Base-by-base conservation (phyloP, 176 grass and related monocot species). In the Cocos nucifera region DNA sequence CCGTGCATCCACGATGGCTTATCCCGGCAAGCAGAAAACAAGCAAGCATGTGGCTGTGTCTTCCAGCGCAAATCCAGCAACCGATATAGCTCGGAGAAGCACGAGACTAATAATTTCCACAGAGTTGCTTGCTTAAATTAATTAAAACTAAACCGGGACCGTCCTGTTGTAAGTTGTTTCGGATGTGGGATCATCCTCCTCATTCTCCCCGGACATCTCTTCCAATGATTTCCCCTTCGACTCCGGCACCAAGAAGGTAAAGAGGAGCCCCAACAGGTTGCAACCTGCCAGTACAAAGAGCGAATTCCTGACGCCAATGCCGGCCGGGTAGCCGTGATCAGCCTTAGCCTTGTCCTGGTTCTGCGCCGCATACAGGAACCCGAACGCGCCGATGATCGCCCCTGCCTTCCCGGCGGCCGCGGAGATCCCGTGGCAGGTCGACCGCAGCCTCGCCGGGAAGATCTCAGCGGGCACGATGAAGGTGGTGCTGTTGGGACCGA, bases 381-480 rank as follows among this genome's bases (percentile, higher is more conserved):
- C 86, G 72, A 89, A 89, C 4, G 81, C 77, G 0, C 86, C 86
- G 14, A 85, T 6, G 54, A 89, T 85, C 9, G 86, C 81, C 17
- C 86, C 86, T 3, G 62, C 74, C 66, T 85, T 89, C 1, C 81
- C 86, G 4, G 81, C 64, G 3, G 86, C 86, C 16, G 78, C 59
- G 0, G 86, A 75, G 23, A 88, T 74, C 17, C 85, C 85, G 55
- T 88, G 85, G 69, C 85, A 88, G 4, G 85, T 88, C 0, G 85
- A 70, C 18, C 85, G 64, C 14, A 83, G 72, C 59, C 81, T 58
- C 5, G 85, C 85, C 10, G 85, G 85, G 69, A 83, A 88, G 60
- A 88, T 88, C 67, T 88, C 85, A 10, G 86, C 81, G 0, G 86
- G 78, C 26, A 89, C 77, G 57, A 89, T 75, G 74, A 89, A 89